Evolutionary conservation across 371 early-diverging fungal genomes (phyloP), one percentile per base, ranked within the genome.

Genomic region (Globomyces sp.): DNA sequence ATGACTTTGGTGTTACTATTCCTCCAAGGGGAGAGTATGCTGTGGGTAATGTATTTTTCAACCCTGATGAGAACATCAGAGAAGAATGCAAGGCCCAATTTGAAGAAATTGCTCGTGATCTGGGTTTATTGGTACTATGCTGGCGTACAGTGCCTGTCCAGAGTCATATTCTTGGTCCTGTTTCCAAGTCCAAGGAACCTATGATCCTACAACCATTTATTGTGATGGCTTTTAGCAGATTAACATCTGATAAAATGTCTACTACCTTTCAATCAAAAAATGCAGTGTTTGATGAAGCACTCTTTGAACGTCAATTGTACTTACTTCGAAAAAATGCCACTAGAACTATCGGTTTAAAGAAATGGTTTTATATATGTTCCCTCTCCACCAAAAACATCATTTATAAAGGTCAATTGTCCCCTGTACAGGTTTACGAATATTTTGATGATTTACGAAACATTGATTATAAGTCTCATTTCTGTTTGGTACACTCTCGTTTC

Each of bases 361-460:
- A 90, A 70, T 93, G 94, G 93, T 95, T 95, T 81, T 98, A 95
- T 74, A 87, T 95, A 47, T 96, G 96, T 80, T 96, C 96, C 41
- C 85, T 98, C 42, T 92, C 92, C 5, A 89, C 85, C 75, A 86
- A 89, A 71, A 93, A 90, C 76, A 93, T 98, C 65, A 87, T 93
- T 57, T 98, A 96, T 84, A 98, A 98, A 85, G 98, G 96, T 43
- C 91, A 91, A 74, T 86, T 96, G 45, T 86, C 93, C 4, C 96
- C 98, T 8, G 86, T 85, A n/a, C 95, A 98, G 73, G 94, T 98
- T 2, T 94, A 91, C 73, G 77, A 83, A 52, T 98, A 94, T 80
- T 98, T 90, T 74, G 77, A 85, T 63, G 98, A 98, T 80, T 80
- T 98, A 49, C 82, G 81, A 65, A 90, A 95, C 74, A 81, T 85